A percentile compares a stretch with the other conserved stretches of the same genome.
Evolutionary conservation across 2,329 filamentous ascomycete species (phyloP).

Genomic region (Chaetomium strumarium): DNA sequence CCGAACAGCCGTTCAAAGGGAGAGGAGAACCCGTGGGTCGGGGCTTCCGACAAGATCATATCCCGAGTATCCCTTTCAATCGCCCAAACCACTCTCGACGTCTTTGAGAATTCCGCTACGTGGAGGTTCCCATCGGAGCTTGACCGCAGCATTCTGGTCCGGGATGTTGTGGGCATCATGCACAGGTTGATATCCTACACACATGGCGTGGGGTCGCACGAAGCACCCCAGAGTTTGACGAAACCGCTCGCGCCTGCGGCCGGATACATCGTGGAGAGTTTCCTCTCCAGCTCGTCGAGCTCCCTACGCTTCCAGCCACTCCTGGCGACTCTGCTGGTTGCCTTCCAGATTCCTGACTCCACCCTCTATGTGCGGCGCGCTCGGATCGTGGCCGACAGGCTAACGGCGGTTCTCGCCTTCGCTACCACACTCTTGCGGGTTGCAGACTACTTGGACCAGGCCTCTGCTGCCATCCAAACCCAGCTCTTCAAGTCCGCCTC

Average conservation of each 20-base stretch:
- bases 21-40: conserved; percentile 54
- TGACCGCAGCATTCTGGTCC: conserved; percentile 64
- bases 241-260: conserved; percentile 66
- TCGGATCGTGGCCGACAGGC: conserved; percentile 54
- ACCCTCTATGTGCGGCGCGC: conserved; percentile 55
- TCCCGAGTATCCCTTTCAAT: conserved; percentile 66
- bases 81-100: conserved; percentile 69
- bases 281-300: conserved; percentile 63
- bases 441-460: conserved; percentile 56
- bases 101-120: conserved; percentile 76
- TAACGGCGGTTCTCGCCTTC: conserved; percentile 59
- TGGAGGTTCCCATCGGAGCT: conserved; percentile 73
- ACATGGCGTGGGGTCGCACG: conserved; percentile 65
- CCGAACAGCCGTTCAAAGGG: conserved; percentile 40
- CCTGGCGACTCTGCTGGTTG: conserved; percentile 61
- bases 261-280: conserved; percentile 68
- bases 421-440: conserved; percentile 65
- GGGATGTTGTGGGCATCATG: conserved; percentile 62
- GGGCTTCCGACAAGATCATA: conserved; percentile 72
- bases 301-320: conserved; percentile 73
- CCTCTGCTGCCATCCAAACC: conserved; percentile 62
- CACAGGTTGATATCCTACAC: conserved; percentile 65
- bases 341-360: conserved; percentile 52
- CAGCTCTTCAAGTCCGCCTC: conserved; percentile 78
- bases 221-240: conserved; percentile 37